phyloP scores from a whole-genome alignment of 805 yeast genomes.

The Ogataea degrootiae region DNA sequence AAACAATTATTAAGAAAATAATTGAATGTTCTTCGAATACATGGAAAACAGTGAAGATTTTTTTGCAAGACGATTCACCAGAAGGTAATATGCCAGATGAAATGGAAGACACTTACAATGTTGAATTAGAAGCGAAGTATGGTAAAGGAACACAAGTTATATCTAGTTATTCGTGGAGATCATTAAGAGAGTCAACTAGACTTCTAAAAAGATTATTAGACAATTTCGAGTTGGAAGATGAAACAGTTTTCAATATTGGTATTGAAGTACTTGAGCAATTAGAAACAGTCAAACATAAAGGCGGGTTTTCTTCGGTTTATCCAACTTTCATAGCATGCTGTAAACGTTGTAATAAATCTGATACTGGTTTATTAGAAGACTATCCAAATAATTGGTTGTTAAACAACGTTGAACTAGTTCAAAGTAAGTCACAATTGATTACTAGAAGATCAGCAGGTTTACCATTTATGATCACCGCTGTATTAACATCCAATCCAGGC shows the following conservation, averaged over 20 bases:
- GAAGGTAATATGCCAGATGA: conserved; percentile 57
- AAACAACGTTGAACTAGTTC: conserved; percentile 38
- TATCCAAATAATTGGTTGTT: conserved; percentile 57
- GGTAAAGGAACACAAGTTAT: conserved; percentile 42
- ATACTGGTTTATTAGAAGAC: conserved; percentile 19
- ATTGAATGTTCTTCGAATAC: conserved; percentile 7
- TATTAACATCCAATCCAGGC: conserved; percentile 49
- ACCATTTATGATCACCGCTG: conserved; percentile 73
- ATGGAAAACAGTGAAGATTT: conserved; percentile 44
- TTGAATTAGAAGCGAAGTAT: conserved; percentile 28
- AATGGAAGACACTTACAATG: conserved; percentile 33
- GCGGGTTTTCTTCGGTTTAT: conserved; percentile 85
- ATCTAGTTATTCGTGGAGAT: conserved; percentile 75
- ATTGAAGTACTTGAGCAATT: conserved; percentile 60
- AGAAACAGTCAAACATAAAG: conserved; percentile 75
- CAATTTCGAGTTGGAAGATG: conserved; percentile 26
- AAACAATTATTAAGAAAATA: conserved; percentile 6
- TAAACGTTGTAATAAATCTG: conserved; percentile 39
- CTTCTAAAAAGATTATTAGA: conserved; percentile 45
- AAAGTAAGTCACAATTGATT: conserved; percentile 59
- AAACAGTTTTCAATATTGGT: conserved; percentile 38
- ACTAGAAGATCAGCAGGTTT: conserved; percentile 92
- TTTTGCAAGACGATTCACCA: conserved; percentile 65
- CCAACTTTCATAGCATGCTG: conserved; percentile 76
- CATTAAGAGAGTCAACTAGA: conserved; percentile 68